These are phyloP conservation scores for Withania somnifera DNA, from an alignment of 305 asterid genomes.

Conservation along the genomic window DNA sequence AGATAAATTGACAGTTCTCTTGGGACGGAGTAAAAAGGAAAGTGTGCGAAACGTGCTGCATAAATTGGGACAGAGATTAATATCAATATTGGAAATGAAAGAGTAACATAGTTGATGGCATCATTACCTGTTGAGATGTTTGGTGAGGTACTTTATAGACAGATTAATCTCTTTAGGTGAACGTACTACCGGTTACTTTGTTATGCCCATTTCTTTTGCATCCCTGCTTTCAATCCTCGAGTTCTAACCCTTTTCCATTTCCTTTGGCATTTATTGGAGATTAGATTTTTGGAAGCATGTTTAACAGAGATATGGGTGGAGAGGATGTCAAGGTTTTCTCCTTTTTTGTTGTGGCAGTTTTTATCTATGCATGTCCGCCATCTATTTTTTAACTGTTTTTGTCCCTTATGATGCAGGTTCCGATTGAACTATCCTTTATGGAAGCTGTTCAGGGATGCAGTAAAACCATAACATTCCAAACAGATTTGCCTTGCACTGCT, in stretches of 20 bases:
- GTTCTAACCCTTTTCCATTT: constrained; percentile 17
- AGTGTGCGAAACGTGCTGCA: not conserved
- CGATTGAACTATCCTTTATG: constrained; percentile 83
- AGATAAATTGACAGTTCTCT: not conserved
- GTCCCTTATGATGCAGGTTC: constrained; percentile 32
- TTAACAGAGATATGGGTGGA: constrained; percentile 64
- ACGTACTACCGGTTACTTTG: not conserved
- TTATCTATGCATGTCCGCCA: not conserved
- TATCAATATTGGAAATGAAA: not conserved
- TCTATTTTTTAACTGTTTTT: not conserved
- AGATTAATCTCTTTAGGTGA: not conserved
- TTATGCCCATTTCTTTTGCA: not conserved
- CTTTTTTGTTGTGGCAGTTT: not conserved
- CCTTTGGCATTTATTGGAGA: constrained; percentile 18
- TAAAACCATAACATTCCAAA: constrained; percentile 56
- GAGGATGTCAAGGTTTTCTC: constrained; percentile 68
- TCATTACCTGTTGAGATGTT: not conserved
- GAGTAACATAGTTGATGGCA: not conserved
- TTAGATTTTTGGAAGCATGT: constrained; percentile 56
- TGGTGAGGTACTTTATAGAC: not conserved
- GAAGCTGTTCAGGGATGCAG: constrained; percentile 97
- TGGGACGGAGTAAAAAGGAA: not conserved
- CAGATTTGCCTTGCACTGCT: constrained; percentile 65
- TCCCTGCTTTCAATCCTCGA: not conserved
- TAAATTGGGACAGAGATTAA: not conserved